phyloP scores from a whole-genome alignment of 805 yeast genomes.

The Zygoascus bituminiphila region DNA sequence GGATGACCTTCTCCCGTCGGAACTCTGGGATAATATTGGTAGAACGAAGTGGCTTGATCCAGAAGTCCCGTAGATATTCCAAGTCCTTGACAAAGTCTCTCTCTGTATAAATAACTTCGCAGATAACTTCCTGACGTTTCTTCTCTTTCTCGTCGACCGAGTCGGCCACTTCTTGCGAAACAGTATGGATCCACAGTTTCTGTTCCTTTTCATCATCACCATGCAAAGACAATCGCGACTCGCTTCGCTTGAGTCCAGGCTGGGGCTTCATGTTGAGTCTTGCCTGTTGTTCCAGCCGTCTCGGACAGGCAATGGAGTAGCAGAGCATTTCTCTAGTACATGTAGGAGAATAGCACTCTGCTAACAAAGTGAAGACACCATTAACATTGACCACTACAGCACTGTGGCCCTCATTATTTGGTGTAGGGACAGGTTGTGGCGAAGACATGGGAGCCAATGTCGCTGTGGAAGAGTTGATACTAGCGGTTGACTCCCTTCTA shows the following conservation, averaged over 20 bases:
- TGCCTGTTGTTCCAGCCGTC: slow-evolving; percentile 92
- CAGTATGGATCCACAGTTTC: slow-evolving; percentile 90
- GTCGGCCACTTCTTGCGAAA: slow-evolving; percentile 69
- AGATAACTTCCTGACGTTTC: slow-evolving; percentile 90
- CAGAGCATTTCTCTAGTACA: slow-evolving; percentile 83
- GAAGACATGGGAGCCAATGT: not conserved
- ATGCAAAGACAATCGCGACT: slow-evolving; percentile 55
- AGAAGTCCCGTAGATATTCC: slow-evolving; percentile 86
- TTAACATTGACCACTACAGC: slow-evolving; percentile 40
- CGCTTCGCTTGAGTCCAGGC: slow-evolving; percentile 75
- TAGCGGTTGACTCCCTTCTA: not conserved
- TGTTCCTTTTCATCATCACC: slow-evolving; percentile 68
- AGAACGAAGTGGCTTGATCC: slow-evolving; percentile 84
- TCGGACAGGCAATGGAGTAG: slow-evolving; percentile 93
- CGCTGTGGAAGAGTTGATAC: not conserved
- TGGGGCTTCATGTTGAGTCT: slow-evolving; percentile 80
- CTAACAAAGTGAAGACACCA: slow-evolving; percentile 86
- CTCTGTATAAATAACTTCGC: slow-evolving; percentile 89
- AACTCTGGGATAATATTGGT: slow-evolving; percentile 80
- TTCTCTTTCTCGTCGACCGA: slow-evolving; percentile 74
- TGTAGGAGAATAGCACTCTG: slow-evolving; percentile 96
- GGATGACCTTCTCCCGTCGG: slow-evolving; percentile 83
- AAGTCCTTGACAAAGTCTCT: slow-evolving; percentile 91
- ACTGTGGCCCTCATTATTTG: slow-evolving; percentile 5
- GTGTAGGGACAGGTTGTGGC: not conserved